Percentiles rank a stretch among this genome's conserved stretches.
Evolutionary conservation across 805 yeast species (phyloP).

Genomic region (Lipomyces anomalus): DNA sequence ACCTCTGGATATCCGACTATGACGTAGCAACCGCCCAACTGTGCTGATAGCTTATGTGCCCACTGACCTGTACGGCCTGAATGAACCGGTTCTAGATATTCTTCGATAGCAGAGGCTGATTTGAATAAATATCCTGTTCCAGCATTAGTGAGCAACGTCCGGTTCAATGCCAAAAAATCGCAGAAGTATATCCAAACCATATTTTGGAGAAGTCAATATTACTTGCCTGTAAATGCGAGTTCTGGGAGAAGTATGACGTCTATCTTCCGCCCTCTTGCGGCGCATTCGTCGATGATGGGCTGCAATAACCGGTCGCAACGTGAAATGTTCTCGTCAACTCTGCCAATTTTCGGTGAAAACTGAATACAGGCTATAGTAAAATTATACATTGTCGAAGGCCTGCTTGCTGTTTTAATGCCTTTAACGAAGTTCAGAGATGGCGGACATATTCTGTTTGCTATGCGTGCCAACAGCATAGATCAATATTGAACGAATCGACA

Average conservation of each 20-base stretch:
- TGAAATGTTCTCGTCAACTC: conserved; percentile 17
- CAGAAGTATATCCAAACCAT: no score
- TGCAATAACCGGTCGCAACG: conserved; percentile 36
- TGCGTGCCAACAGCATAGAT: no score
- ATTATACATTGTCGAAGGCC: no score
- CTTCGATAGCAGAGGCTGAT: conserved; percentile 43
- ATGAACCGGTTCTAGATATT: conserved; percentile 47
- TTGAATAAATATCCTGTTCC: conserved; percentile 62
- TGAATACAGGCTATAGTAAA: conserved; percentile 7
- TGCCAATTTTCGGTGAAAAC: conserved; percentile 1
- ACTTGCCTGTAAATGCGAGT: conserved; percentile 59
- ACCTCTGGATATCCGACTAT: conserved; percentile 85
- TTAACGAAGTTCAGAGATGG: no score
- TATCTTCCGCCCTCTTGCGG: conserved; percentile 31
- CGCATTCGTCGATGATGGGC: conserved; percentile 7
- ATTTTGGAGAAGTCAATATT: no score
- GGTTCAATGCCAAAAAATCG: no score
- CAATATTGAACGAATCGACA: no score
- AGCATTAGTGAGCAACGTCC: no score
- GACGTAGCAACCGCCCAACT: conserved; percentile 17
- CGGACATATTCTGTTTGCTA: no score
- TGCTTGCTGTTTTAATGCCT: no score
- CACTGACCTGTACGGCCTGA: conserved; percentile 43
- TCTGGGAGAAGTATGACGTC: conserved; percentile 81
- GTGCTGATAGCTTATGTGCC: conserved; percentile 41